phyloP scores from a whole-genome alignment of 2,329 filamentous ascomycete species.

The Chalaropsis ovoidea region DNA sequence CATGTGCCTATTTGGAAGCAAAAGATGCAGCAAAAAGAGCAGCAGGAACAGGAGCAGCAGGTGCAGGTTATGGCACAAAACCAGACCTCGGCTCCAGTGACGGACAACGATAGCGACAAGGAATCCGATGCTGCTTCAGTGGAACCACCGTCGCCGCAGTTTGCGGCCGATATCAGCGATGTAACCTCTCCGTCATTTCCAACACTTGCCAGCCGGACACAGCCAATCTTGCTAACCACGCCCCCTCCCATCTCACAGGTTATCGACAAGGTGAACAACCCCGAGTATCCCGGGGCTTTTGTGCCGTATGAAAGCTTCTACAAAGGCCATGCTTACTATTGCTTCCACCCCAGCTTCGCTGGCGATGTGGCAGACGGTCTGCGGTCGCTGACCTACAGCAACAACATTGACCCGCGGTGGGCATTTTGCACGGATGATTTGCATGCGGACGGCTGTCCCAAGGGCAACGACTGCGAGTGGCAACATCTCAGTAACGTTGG shows the following conservation, averaged over 20 bases:
- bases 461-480: conserved; percentile 56
- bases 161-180: conserved; percentile 20
- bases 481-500: conserved; percentile 71
- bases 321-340: conserved; percentile 72
- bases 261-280: conserved; percentile 19
- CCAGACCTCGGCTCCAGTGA: background rate
- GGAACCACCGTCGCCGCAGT: background rate
- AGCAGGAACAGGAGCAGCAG: background rate
- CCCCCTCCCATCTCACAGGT: conserved; percentile 1
- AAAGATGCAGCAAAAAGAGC: conserved; percentile 10
- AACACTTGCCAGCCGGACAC: background rate
- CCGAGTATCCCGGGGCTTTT: conserved; percentile 28
- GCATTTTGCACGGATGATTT: conserved; percentile 69
- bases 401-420: conserved; percentile 68
- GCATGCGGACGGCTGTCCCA: conserved; percentile 56
- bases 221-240: background rate
- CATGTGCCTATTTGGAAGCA: conserved; percentile 20
- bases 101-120: background rate
- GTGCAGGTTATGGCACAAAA: background rate
- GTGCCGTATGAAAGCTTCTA: conserved; percentile 73
- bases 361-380: conserved; percentile 63
- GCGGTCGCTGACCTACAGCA: conserved; percentile 85
- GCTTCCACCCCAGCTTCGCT: conserved; percentile 72
- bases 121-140: background rate
- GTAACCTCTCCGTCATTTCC: conserved; percentile 10